These are phyloP conservation scores for Cymbomonas tetramitiformis DNA, from an alignment of 139 green algal genomes.

Conservation along the genomic window DNA sequence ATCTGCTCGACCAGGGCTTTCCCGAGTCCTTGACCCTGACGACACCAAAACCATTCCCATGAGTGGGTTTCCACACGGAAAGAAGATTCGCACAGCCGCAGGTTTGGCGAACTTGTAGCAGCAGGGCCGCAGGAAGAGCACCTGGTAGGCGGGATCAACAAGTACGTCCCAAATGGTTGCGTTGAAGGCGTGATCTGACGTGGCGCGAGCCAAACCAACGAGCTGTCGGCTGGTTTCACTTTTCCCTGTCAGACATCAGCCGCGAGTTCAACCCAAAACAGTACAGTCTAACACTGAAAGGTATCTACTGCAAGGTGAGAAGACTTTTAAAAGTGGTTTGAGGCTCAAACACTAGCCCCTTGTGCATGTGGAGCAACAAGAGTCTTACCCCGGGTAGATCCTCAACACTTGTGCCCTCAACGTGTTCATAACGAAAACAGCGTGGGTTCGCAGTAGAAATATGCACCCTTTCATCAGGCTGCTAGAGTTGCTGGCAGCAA, in stretches of 20 bases:
- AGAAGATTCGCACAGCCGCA: too few relatives aligned
- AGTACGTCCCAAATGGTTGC: constrained; percentile 95
- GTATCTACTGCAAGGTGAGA: not conserved
- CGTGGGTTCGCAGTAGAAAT: too few relatives aligned
- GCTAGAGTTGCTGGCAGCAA: too few relatives aligned
- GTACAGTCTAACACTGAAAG: not conserved
- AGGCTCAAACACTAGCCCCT: too few relatives aligned
- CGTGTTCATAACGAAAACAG: too few relatives aligned
- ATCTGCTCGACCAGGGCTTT: constrained; percentile 85
- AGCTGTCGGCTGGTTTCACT: constrained; percentile 22
- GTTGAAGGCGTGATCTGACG: constrained; percentile 88
- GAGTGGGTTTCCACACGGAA: not conserved
- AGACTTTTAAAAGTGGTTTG: too few relatives aligned
- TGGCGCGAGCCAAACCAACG: constrained; percentile 71
- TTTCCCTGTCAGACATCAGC: not conserved
- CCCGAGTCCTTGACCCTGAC: constrained; percentile 64
- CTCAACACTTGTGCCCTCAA: too few relatives aligned
- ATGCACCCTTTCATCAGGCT: too few relatives aligned
- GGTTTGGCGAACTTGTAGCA: not conserved
- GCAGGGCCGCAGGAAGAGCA: constrained; percentile 36
- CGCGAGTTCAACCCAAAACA: not conserved
- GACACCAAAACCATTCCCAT: not conserved
- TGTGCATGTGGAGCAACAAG: too few relatives aligned
- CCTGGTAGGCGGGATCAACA: constrained; percentile 79
- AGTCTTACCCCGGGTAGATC: too few relatives aligned